phyloP scores from a whole-genome alignment of 208 protist genomes.

The Entamoeba nuttalli region DNA sequence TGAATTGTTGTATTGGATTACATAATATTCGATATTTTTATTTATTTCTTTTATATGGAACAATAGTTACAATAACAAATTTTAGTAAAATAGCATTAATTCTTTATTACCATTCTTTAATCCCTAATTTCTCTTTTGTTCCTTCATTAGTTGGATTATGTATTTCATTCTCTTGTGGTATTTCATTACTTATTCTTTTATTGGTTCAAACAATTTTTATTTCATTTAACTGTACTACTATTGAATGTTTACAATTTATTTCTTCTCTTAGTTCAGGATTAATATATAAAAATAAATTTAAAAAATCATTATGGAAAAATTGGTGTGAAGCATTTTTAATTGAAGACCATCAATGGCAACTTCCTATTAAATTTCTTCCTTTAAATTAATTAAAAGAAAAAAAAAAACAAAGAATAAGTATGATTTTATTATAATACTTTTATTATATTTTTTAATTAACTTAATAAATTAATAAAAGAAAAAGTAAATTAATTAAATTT shows the following conservation, averaged over 20 bases:
- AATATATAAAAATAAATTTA: not conserved
- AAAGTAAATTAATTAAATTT: not conserved
- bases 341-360: not conserved
- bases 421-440: too few relatives aligned
- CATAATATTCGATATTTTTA: not conserved
- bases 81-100: not conserved
- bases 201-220: not conserved
- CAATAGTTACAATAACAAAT: not conserved
- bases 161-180: not conserved
- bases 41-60: not conserved
- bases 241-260: not conserved
- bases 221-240: not conserved
- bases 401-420: too few relatives aligned
- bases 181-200: not conserved
- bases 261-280: not conserved
- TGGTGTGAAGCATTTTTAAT: not conserved
- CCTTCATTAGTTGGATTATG: not conserved
- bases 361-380: not conserved
- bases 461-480: too few relatives aligned
- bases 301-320: not conserved
- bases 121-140: not conserved
- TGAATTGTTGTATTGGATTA: constrained; percentile 6
- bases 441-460: too few relatives aligned
- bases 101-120: not conserved
- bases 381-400: not conserved